Conservation (phyloP, 116 monocot species). For the Zostera marina region DNA sequence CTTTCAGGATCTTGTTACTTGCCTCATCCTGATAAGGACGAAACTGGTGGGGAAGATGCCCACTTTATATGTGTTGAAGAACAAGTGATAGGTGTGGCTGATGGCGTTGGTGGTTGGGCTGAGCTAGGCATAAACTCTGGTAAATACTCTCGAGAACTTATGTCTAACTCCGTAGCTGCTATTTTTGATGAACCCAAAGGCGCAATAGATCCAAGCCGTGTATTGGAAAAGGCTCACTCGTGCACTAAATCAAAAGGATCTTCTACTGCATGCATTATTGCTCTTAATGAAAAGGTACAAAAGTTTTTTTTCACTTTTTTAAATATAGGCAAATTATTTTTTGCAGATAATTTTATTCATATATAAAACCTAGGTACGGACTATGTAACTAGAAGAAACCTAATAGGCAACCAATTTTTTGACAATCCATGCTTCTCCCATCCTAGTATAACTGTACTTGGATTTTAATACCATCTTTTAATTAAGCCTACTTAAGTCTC, state of each 20-base stretch:
- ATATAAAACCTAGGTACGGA: too few species aligned
- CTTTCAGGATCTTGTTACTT: slow-evolving; percentile 62
- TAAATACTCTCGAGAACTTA: slow-evolving; percentile 64
- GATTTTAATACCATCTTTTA: too few species aligned
- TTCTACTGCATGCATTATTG: slow-evolving; percentile 70
- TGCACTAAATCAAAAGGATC: slow-evolving; percentile 45
- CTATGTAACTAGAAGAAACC: too few species aligned
- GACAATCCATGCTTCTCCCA: too few species aligned
- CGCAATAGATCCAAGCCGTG: slow-evolving; percentile 36
- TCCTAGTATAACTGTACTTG: too few species aligned
- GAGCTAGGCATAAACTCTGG: slow-evolving; percentile 62
- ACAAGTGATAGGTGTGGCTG: slow-evolving; percentile 60
- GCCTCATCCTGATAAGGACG: slow-evolving; percentile 76
- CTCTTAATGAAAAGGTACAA: slow-evolving; percentile 39
- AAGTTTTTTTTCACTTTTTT: slow-evolving; percentile 3
- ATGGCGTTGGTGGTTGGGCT: slow-evolving; percentile 83
- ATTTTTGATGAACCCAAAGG: slow-evolving; percentile 39
- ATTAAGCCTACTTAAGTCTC: too few species aligned
- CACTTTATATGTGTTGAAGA: slow-evolving; percentile 58
- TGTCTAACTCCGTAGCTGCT: slow-evolving; percentile 46
- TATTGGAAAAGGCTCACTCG: slow-evolving; percentile 40
- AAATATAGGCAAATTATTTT: background rate
- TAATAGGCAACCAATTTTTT: too few species aligned
- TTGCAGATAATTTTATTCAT: too few species aligned
- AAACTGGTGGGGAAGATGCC: slow-evolving; percentile 70